Evolutionary conservation across 164 flowering plant genomes (phyloP), one percentile per base, ranked within the genome.

Genomic region (Magnolia sinica): DNA sequence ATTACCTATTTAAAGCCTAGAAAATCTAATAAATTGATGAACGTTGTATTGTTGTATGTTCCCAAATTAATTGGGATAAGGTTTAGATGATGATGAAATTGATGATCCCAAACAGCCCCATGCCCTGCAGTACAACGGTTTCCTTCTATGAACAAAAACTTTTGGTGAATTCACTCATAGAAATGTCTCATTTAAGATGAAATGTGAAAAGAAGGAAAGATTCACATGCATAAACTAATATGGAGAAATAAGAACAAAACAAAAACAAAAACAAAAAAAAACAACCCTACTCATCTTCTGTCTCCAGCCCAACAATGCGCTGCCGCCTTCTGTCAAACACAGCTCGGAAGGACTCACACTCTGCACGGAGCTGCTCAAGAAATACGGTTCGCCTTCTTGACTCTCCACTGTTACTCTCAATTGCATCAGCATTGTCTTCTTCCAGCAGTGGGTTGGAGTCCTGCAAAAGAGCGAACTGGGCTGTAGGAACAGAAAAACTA

Each of bases 241-340:
- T 22, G 29, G 71, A 24, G 29, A 24, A 68, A 24, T 68, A 24
- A 14, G 29, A 68, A 31, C n/a, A n/a, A n/a, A n/a, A n/a, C n/a
- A n/a, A n/a, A n/a, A n/a, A 37, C 71, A 31, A 37, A 37, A 37
- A 16, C 24, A 55, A 16, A 52, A 55, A 55, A 37, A 27, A 52
- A 1, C 55, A 7, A 7, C 18, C 50, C 29, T 79, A 90, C 37
- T 91, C 92, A 27, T 91, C 97, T 0, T 89, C 94, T 61, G 65
- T 68, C 58, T 78, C 86, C 55, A 91, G 83, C 45, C 93, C 90
- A 51, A 87, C 85, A 22, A 95, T 87, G 52, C 92, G 87, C 61
- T 89, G 98, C n/a, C 87, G 85, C 82, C 94, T 88, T 81, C 88
- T 88, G 61, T 91, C 98, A 81, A 92, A 91, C 29, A 91, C 93